phyloP scores from a whole-genome alignment of 2,329 filamentous ascomycete species.

The Microdochium trichocladiopsis region DNA sequence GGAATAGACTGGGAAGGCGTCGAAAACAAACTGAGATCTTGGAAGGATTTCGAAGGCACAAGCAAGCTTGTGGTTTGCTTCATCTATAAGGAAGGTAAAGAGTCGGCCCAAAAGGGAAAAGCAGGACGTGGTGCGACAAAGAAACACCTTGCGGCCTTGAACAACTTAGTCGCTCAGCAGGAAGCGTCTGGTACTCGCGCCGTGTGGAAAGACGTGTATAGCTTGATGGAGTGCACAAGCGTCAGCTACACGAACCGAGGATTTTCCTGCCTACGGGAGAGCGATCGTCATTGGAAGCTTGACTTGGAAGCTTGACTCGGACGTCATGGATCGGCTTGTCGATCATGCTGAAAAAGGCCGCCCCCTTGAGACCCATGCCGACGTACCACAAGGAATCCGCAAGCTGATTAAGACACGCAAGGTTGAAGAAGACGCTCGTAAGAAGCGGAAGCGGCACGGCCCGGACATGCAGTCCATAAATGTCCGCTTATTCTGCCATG shows the following conservation, averaged over 20 bases:
- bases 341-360: slow-evolving; percentile 2
- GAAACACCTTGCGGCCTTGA: slow-evolving; percentile 2
- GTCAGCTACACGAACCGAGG: slow-evolving; percentile 1
- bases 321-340: slow-evolving; percentile 4
- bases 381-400: slow-evolving; percentile 3
- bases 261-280: slow-evolving; percentile 3
- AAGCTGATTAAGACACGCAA: slow-evolving; percentile 1
- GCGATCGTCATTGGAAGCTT: slow-evolving; percentile 2
- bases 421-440: slow-evolving; percentile 2
- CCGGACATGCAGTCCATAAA: background rate
- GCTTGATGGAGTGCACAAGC: slow-evolving; percentile 1
- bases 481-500: slow-evolving; percentile 1
- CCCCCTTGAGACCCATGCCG: slow-evolving; percentile 1
- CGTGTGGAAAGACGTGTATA: slow-evolving; percentile 3
- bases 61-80: background rate
- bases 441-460: slow-evolving; percentile 2
- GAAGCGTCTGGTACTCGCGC: slow-evolving; percentile 1
- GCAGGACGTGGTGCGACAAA: slow-evolving; percentile 4
- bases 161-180: slow-evolving; percentile 2
- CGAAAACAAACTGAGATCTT: background rate
- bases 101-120: slow-evolving; percentile 1
- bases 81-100: slow-evolving; percentile 2
- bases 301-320: slow-evolving; percentile 2
- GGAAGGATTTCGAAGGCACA: background rate
- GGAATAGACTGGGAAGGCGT: background rate